Base-by-base conservation (phyloP, 495 filamentous ascomycete species). In the Polyplosphaeria fusca region DNA sequence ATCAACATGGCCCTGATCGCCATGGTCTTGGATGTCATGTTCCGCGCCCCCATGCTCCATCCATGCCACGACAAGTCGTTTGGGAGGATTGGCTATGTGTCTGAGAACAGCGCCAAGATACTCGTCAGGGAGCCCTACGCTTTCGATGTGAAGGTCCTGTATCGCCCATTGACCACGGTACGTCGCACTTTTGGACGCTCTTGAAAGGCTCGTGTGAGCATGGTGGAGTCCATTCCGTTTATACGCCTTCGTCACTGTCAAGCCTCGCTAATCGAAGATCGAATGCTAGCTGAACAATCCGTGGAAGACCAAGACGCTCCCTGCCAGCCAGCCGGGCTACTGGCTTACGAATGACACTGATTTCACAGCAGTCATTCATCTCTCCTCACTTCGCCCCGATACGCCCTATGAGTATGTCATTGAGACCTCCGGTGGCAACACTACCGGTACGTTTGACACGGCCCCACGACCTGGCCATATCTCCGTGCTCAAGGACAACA, bases 31-130 rank as follows among this genome's bases (percentile, higher is more conserved):
- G 93, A 98, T 67, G 76, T 90, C 37, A 76, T 91, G 9, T 86
- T 86, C 60, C 79, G 85, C 13, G 87, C 84, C 4, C 75, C 78
- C 9, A 70, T 84, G 37, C 75, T 85, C 35, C 76, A 95, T 68
- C 81, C 83, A 0, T 83, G 72, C 20, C 68, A 86, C n/a, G 85
- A 94, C 58, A 77, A 93, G 11, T 83, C 89, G 0, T 94, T 98
- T 65, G 85, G 84, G 16, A 78, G 92, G 13, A 74, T 95, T 26
- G 93, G 93, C 13, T 89, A 91, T 68, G 85, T 96, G 22, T 93
- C 91, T 1, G 81, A 87, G 2, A 83, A 76, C 2, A 86, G 82
- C 16, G 93, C 93, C 14, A 90, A 82, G 51, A 70, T 98, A 32
- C 73, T 98, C 32, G 77, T 96, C 27, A 81, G 93, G 30, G 93